These are phyloP conservation scores for Thelonectria rubi DNA, from an alignment of 2,329 filamentous ascomycete species.

Conservation along the genomic window DNA sequence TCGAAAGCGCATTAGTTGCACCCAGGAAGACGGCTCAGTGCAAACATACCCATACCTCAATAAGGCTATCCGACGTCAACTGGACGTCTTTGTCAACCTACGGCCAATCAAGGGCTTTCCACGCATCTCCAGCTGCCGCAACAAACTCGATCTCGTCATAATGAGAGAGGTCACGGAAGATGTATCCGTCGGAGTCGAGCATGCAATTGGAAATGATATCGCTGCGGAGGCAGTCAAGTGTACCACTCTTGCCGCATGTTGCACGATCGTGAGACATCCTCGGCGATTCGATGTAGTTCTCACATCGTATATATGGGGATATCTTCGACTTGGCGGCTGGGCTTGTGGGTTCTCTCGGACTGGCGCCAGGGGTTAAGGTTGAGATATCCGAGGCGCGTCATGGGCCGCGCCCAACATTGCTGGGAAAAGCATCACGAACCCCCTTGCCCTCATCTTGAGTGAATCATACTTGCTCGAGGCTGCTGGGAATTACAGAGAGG, in stretches of 20 bases:
- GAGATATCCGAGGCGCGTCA: constrained; percentile 19
- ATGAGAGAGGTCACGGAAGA: constrained; percentile 25
- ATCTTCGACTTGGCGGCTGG: constrained; percentile 20
- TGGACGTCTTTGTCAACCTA: constrained; percentile 16
- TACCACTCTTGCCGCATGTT: constrained; percentile 20
- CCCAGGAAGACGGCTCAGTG: constrained; percentile 8
- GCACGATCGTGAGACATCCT: constrained; percentile 12
- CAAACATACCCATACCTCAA: constrained; percentile 19
- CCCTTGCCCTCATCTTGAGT: constrained; percentile 13
- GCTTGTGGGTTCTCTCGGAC: constrained; percentile 9
- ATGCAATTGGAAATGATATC: no score
- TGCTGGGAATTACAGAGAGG: constrained; percentile 5
- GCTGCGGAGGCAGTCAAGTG: constrained; percentile 8
- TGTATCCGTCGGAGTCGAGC: no score
- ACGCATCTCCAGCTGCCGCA: constrained; percentile 7
- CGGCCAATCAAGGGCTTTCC: constrained; percentile 15
- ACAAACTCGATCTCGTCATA: constrained; percentile 11
- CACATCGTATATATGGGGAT: constrained; percentile 18
- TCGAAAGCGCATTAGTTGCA: constrained; percentile 15
- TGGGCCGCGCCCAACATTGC: constrained; percentile 16
- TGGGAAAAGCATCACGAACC: constrained; percentile 11
- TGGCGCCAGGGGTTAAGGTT: constrained; percentile 9
- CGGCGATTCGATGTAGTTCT: constrained; percentile 16
- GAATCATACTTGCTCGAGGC: constrained; percentile 15
- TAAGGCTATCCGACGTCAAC: constrained; percentile 19